Conservation (phyloP, 176 grass and related monocot genomes). For the Carex parvula region DNA sequence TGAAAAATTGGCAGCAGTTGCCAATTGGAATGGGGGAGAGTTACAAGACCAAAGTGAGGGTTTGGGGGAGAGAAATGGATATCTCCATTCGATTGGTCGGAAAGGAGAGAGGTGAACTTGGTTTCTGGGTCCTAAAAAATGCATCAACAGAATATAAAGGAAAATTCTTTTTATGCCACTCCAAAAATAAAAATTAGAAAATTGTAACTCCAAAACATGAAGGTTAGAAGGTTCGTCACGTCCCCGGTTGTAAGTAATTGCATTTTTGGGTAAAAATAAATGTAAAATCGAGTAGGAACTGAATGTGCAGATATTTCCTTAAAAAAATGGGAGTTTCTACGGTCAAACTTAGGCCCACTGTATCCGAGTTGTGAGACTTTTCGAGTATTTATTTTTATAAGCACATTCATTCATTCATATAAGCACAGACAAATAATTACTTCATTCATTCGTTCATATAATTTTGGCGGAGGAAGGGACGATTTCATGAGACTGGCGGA, state of each 20-base stretch:
- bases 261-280: not conserved
- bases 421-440: too few relatives aligned
- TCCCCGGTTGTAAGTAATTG: not conserved
- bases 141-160: too few relatives aligned
- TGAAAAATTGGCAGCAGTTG: too few relatives aligned
- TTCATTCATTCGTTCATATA: too few relatives aligned
- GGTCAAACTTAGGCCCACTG: not conserved
- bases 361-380: not conserved
- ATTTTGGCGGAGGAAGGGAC: too few relatives aligned
- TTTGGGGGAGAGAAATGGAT: conserved; percentile 61
- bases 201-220: too few relatives aligned
- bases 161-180: too few relatives aligned
- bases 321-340: not conserved
- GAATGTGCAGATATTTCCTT: not conserved
- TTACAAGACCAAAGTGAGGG: conserved; percentile 46
- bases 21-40: conserved; percentile 35
- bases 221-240: too few relatives aligned
- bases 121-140: conserved; percentile 35
- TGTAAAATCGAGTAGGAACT: not conserved
- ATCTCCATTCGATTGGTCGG: conserved; percentile 64
- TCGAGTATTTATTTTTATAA: not conserved
- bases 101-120: conserved; percentile 40
- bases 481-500: too few relatives aligned
- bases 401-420: too few relatives aligned
- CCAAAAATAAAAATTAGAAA: too few relatives aligned